A percentile compares a stretch with the other conserved stretches of the same genome.
Evolutionary conservation across 805 yeast species (phyloP).

Genomic region (Teunomyces aglyptinius): DNA sequence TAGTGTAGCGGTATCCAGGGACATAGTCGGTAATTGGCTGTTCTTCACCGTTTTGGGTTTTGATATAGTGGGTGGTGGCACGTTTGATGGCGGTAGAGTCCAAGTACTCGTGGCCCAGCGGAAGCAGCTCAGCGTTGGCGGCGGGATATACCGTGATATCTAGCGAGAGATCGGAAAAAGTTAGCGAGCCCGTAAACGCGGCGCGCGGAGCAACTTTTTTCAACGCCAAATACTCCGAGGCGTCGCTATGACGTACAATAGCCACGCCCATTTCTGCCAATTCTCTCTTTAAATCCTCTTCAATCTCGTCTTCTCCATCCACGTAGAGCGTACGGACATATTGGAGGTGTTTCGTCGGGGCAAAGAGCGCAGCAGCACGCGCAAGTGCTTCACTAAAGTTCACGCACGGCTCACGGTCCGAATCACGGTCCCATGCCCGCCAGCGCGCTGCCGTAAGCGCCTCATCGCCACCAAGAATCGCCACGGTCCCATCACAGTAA

Average conservation of each 20-base stretch:
- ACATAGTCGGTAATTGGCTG: slow-evolving; percentile 41
- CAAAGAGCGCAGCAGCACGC: slow-evolving; percentile 16
- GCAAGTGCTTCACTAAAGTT: slow-evolving; percentile 14
- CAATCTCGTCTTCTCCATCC: slow-evolving; percentile 6
- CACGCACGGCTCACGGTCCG: not conserved
- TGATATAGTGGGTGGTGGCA: slow-evolving; percentile 29
- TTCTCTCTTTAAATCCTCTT: not conserved
- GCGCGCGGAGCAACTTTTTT: slow-evolving; percentile 47
- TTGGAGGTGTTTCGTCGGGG: slow-evolving; percentile 16
- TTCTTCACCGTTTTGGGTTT: no score
- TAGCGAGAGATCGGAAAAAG: slow-evolving; percentile 42
- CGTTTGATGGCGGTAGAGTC: slow-evolving; percentile 18
- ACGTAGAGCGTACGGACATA: slow-evolving; percentile 21
- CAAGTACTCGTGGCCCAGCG: slow-evolving; percentile 34
- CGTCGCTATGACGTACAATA: no score
- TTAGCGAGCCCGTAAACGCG: slow-evolving; percentile 46
- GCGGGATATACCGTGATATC: slow-evolving; percentile 48
- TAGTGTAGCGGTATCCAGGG: slow-evolving; percentile 69
- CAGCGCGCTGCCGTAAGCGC: slow-evolving; percentile 11
- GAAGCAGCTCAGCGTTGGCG: slow-evolving; percentile 39
- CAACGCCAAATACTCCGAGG: not conserved
- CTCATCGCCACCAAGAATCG: slow-evolving; percentile 13
- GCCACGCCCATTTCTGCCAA: no score
- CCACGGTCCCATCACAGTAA: not conserved
- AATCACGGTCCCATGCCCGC: slow-evolving; percentile 13